Evolutionary conservation across 2,329 filamentous ascomycete species (phyloP).

Genomic region (Aspergillus sp.): DNA sequence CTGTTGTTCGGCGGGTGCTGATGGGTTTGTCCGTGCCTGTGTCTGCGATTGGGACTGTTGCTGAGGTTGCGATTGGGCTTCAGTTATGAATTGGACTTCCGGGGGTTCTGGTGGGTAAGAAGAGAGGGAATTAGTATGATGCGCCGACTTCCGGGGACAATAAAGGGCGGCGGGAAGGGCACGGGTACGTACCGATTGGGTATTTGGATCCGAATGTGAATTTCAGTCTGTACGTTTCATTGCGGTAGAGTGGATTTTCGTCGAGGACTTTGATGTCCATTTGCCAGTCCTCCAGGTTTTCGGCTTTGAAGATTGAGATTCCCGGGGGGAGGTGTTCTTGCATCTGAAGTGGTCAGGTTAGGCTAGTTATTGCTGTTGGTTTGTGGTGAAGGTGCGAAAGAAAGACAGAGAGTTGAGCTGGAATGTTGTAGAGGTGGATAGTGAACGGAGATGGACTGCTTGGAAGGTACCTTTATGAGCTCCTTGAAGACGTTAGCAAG

Average conservation of each 20-base stretch:
- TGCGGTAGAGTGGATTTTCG: conserved; percentile 80
- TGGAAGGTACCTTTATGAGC: conserved; percentile 52
- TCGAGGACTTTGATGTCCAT: conserved; percentile 92
- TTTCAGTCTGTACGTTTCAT: conserved; percentile 78
- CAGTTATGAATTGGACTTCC: conserved; percentile 78
- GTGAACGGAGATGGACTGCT: not conserved
- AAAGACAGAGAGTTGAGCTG: not conserved
- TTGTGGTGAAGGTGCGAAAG: not conserved
- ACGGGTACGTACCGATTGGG: conserved; percentile 73
- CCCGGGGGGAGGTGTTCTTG: conserved; percentile 61
- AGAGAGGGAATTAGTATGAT: too few species aligned
- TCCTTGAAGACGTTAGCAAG: conserved; percentile 44
- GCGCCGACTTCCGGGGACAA: not conserved
- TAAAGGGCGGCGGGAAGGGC: not conserved
- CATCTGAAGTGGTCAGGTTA: conserved; percentile 43
- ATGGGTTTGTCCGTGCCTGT: not conserved
- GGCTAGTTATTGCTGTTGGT: not conserved
- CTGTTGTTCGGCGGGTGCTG: not conserved
- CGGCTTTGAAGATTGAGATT: conserved; percentile 76
- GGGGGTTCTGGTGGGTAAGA: conserved; percentile 68
- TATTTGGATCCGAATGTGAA: conserved; percentile 83
- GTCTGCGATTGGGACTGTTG: not conserved
- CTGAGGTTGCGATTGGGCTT: not conserved
- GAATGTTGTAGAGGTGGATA: not conserved
- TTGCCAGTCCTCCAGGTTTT: conserved; percentile 84